A percentile compares a stretch with the other conserved stretches of the same genome.
These are phyloP conservation scores for Blastomyces parvus DNA, from an alignment of 2,329 filamentous ascomycete genomes.

Conservation along the genomic window DNA sequence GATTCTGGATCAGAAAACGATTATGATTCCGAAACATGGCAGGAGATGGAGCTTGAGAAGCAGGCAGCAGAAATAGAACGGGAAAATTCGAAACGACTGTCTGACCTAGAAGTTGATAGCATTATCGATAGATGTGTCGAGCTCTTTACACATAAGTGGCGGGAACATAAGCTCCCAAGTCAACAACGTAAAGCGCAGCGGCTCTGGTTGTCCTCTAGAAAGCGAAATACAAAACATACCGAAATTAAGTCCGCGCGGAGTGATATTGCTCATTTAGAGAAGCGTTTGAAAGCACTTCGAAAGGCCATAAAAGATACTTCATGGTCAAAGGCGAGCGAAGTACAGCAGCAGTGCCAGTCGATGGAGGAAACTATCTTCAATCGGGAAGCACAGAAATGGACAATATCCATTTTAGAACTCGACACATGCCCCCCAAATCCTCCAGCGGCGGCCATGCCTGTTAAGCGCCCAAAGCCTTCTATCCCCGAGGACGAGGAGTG, in stretches of 20 bases:
- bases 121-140: conserved; percentile 48
- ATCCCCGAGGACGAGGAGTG: conserved; percentile 24
- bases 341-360: conserved; percentile 48
- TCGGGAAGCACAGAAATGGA: conserved; percentile 40
- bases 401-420: conserved; percentile 33
- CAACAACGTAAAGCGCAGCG: conserved; percentile 48
- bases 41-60: conserved; percentile 36
- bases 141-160: conserved; percentile 48
- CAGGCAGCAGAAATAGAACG: conserved; percentile 17
- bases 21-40: conserved; percentile 55
- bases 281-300: conserved; percentile 48
- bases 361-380: conserved; percentile 59
- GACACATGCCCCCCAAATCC: conserved; percentile 25
- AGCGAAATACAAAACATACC: conserved; percentile 28
- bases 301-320: conserved; percentile 43
- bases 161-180: conserved; percentile 47
- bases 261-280: conserved; percentile 36
- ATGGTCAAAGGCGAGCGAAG: conserved; percentile 45
- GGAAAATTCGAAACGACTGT: conserved; percentile 26
- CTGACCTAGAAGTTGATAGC: conserved; percentile 40
- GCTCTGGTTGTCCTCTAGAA: conserved; percentile 52
- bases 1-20: conserved; percentile 46
- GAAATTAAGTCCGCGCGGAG: conserved; percentile 40
- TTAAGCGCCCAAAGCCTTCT: conserved; percentile 8
- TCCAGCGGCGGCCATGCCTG: conserved; percentile 8